Conservation (phyloP, 768 basidiomycete genomes). For the Strobilomyces echinocephalus region DNA sequence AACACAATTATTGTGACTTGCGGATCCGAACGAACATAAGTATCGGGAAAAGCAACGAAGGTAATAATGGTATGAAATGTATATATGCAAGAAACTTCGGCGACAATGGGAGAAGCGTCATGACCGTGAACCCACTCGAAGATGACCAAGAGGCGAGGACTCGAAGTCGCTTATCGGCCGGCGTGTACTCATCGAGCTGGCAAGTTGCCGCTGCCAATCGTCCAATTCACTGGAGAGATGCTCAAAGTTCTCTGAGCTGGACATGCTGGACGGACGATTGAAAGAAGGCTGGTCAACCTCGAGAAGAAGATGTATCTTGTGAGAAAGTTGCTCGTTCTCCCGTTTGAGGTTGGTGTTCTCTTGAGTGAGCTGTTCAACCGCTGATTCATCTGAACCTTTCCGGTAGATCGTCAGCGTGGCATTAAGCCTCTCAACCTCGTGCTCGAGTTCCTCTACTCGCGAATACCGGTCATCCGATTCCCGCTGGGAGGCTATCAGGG, state of each 20-base stretch:
- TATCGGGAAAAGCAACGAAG: constrained; percentile 32
- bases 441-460: constrained; percentile 75
- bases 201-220: constrained; percentile 81
- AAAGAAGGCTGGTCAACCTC: constrained; percentile 80
- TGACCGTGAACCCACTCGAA: constrained; percentile 58
- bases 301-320: constrained; percentile 84
- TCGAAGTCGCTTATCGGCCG: constrained; percentile 72
- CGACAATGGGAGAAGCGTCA: constrained; percentile 26
- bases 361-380: constrained; percentile 74
- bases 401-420: constrained; percentile 70
- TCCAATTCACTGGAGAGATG: constrained; percentile 77
- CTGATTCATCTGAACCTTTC: constrained; percentile 69
- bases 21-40: constrained; percentile 57
- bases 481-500: constrained; percentile 64
- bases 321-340: constrained; percentile 86
- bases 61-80: constrained; percentile 34
- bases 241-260: constrained; percentile 83
- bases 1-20: constrained; percentile 34
- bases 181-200: constrained; percentile 72
- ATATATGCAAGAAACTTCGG: constrained; percentile 30
- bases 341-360: constrained; percentile 76
- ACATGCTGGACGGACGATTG: constrained; percentile 64
- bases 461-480: constrained; percentile 74
- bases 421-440: constrained; percentile 73
- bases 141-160: constrained; percentile 46